Percentiles rank a stretch among this genome's conserved stretches.
These are phyloP conservation scores for Blastobotrys proliferans DNA, from an alignment of 1,139 yeast species.

Conservation along the genomic window DNA sequence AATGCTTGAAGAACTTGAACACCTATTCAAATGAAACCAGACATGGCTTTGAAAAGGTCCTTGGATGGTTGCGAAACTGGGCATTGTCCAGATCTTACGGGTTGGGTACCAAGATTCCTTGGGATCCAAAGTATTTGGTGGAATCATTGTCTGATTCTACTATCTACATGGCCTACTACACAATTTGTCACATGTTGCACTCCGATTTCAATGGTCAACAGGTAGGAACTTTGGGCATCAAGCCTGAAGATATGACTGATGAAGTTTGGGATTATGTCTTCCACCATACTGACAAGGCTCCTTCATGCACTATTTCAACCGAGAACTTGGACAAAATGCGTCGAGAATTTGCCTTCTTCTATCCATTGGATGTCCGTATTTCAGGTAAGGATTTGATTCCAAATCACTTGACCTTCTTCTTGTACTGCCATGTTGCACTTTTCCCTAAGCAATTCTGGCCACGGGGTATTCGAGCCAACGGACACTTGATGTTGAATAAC, in stretches of 20 bases:
- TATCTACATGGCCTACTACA: conserved; percentile 92
- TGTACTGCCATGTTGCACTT: conserved; percentile 86
- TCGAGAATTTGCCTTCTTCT: conserved; percentile 93
- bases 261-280: conserved; percentile 92
- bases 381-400: conserved; percentile 98
- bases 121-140: conserved; percentile 93
- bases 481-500: conserved; percentile 91
- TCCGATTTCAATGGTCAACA: conserved; percentile 78
- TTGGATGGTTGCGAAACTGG: conserved; percentile 98
- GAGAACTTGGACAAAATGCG: conserved; percentile 70
- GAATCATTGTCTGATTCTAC: conserved; percentile 97
- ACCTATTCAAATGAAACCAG: conserved; percentile 80
- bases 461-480: conserved; percentile 87
- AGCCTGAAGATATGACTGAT: conserved; percentile 83
- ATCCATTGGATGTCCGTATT: conserved; percentile 85
- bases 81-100: conserved; percentile 97
- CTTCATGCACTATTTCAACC: conserved; percentile 52
- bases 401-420: conserved; percentile 93
- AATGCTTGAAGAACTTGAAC: conserved; percentile 73
- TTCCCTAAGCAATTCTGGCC: conserved; percentile 95
- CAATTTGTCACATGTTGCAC: conserved; percentile 83
- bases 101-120: conserved; percentile 91
- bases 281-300: conserved; percentile 60
- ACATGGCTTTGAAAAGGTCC: conserved; percentile 89
- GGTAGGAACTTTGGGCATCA: conserved; percentile 67